These are phyloP conservation scores for Annulohypoxylon stygium DNA, from an alignment of 495 filamentous ascomycete genomes.

Conservation along the genomic window DNA sequence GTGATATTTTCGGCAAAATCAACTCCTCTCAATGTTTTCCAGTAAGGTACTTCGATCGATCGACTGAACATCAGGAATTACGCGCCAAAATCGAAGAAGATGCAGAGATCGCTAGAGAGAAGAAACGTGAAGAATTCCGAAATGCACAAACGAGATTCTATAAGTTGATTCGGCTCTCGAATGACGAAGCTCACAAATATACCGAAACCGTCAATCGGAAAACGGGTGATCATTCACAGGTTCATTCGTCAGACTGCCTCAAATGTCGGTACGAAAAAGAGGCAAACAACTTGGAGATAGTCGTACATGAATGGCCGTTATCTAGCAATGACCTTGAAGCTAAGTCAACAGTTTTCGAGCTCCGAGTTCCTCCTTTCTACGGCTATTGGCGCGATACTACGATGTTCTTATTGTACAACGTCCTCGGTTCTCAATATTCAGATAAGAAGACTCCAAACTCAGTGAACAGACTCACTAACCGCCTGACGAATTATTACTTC, in stretches of 20 bases:
- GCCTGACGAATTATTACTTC: conserved; percentile 13
- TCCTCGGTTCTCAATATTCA: conserved; percentile 50
- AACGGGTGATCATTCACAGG: neutral
- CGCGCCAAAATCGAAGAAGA: conserved; percentile 54
- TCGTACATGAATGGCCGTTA: conserved; percentile 73
- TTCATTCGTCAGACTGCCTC: conserved; percentile 33
- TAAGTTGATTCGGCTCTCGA: conserved; percentile 46
- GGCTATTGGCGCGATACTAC: conserved; percentile 68
- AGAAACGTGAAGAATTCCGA: conserved; percentile 62
- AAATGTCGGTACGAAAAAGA: conserved; percentile 49
- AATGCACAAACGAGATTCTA: conserved; percentile 52
- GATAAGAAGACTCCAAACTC: neutral
- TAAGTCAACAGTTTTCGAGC: conserved; percentile 70
- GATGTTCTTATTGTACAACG: conserved; percentile 55
- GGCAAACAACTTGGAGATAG: conserved; percentile 60
- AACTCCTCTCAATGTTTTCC: conserved; percentile 59
- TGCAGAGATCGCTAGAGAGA: conserved; percentile 48
- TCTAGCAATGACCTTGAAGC: conserved; percentile 53
- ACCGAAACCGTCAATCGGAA: conserved; percentile 22
- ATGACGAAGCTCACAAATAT: conserved; percentile 51
- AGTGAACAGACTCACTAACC: neutral
- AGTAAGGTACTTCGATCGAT: conserved; percentile 66
- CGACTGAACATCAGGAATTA: conserved; percentile 58
- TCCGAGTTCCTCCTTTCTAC: conserved; percentile 61
- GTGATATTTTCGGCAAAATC: conserved; percentile 54